Evolutionary conservation across 1,139 yeast genomes (phyloP).

Genomic region (Wickerhamomyces sp.): DNA sequence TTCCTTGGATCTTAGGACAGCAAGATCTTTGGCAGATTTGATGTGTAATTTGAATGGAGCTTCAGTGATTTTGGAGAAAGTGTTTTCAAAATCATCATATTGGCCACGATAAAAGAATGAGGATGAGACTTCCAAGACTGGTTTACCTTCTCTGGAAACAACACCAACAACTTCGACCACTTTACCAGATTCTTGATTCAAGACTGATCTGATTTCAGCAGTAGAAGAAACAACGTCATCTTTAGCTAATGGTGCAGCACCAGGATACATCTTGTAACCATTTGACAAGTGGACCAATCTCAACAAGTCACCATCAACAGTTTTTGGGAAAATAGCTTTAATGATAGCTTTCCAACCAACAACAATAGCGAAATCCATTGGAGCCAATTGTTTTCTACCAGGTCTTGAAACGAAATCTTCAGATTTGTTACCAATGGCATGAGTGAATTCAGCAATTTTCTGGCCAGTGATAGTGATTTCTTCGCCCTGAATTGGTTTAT

Average conservation of each 20-base stretch:
- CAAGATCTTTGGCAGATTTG: conserved; percentile 80
- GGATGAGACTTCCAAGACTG: conserved; percentile 92
- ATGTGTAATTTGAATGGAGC: conserved; percentile 79
- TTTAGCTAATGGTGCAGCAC: conserved; percentile 82
- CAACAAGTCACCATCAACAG: conserved; percentile 93
- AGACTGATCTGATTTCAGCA: conserved; percentile 84
- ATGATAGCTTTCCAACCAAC: conserved; percentile 98
- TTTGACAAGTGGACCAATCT: conserved; percentile 92
- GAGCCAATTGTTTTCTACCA: conserved; percentile 83
- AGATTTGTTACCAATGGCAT: conserved; percentile 95
- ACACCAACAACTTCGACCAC: conserved; percentile 94
- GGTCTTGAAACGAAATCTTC: conserved; percentile 91
- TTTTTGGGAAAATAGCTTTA: conserved; percentile 93
- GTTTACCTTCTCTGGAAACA: conserved; percentile 64
- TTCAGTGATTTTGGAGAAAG: conserved; percentile 86
- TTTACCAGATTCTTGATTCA: conserved; percentile 91
- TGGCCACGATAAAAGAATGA: conserved; percentile 95
- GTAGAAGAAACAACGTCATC: conserved; percentile 81
- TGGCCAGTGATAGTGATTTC: conserved; percentile 64
- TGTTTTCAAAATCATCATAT: conserved; percentile 82
- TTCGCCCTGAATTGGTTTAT: conserved; percentile 59
- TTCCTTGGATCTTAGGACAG: conserved; percentile 90
- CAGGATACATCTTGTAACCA: conserved; percentile 91
- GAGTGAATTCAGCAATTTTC: conserved; percentile 88
- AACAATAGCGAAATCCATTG: conserved; percentile 99